Percentiles rank a stretch among this genome's conserved stretches.
Evolutionary conservation across 2,329 filamentous ascomycete species (phyloP).

Genomic region (Cordyceps cicadae): DNA sequence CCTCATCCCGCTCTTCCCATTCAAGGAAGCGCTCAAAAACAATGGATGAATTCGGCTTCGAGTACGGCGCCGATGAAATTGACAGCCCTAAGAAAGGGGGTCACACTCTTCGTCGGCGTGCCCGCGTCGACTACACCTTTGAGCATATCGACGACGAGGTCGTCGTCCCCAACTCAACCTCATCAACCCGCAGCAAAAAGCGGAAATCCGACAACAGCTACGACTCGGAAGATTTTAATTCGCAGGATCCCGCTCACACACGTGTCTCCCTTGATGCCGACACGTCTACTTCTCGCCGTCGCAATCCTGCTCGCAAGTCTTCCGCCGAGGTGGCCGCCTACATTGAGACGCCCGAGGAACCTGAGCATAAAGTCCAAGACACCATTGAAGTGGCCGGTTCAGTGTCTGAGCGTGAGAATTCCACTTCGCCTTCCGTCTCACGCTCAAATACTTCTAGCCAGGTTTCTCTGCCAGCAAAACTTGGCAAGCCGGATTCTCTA

Average conservation of each 20-base stretch:
- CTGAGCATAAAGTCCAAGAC: conserved; percentile 11
- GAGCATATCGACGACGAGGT: conserved; percentile 44
- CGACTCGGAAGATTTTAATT: conserved; percentile 26
- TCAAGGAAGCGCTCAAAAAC: conserved; percentile 36
- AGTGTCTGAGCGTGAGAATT: conserved; percentile 3
- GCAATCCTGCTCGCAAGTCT: conserved; percentile 32
- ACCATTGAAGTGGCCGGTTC: conserved; percentile 8
- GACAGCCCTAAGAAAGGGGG: conserved; percentile 48
- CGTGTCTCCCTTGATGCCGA: conserved; percentile 29
- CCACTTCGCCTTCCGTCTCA: not conserved
- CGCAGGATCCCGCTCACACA: conserved; percentile 26
- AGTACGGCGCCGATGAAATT: conserved; percentile 35
- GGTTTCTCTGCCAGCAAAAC: not conserved
- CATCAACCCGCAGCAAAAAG: conserved; percentile 28
- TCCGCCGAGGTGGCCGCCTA: conserved; percentile 25
- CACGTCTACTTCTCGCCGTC: conserved; percentile 29
- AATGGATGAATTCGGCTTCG: conserved; percentile 28
- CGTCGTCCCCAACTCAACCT: conserved; percentile 26
- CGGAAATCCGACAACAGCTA: conserved; percentile 28
- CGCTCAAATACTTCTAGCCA: not conserved
- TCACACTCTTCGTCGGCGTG: conserved; percentile 48
- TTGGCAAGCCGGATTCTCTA: not conserved
- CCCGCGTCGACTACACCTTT: conserved; percentile 49
- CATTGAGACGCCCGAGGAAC: conserved; percentile 25
- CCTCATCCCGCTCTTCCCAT: conserved; percentile 21